Evolutionary conservation across 2,329 filamentous ascomycete species (phyloP).

Genomic region (Conoideocrella luteorostrata): DNA sequence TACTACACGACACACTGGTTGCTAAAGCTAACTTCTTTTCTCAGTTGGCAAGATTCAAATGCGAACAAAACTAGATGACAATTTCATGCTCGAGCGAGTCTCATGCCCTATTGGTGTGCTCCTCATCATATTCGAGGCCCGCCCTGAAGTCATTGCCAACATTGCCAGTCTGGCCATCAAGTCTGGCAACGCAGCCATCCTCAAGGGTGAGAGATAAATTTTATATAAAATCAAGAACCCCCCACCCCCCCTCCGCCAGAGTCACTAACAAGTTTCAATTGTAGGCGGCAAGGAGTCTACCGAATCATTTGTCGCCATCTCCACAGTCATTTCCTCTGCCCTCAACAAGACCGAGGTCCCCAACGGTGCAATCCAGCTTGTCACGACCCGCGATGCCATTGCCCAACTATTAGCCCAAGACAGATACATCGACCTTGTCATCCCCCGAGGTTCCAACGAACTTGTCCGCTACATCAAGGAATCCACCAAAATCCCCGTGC

Average conservation of each 20-base stretch:
- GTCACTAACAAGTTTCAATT: background rate
- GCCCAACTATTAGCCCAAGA: slow-evolving; percentile 82
- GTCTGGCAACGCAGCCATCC: slow-evolving; percentile 91
- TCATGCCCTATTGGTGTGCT: slow-evolving; percentile 96
- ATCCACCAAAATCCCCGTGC: slow-evolving; percentile 86
- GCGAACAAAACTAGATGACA: slow-evolving; percentile 79
- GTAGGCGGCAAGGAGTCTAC: slow-evolving; percentile 90
- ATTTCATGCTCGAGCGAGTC: slow-evolving; percentile 76
- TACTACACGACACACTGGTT: no score
- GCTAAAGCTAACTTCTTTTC: background rate
- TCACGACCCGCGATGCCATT: slow-evolving; percentile 87
- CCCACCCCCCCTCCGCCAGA: background rate
- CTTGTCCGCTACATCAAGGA: slow-evolving; percentile 85
- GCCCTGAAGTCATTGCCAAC: slow-evolving; percentile 96
- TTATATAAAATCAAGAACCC: no score
- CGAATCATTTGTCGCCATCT: slow-evolving; percentile 90
- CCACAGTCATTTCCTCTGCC: slow-evolving; percentile 73
- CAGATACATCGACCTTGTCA: slow-evolving; percentile 86
- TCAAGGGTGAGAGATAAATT: slow-evolving; percentile 65
- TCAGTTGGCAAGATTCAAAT: slow-evolving; percentile 78
- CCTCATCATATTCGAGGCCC: slow-evolving; percentile 95
- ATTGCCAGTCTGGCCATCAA: slow-evolving; percentile 95
- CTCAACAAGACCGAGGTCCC: slow-evolving; percentile 70
- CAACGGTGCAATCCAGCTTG: slow-evolving; percentile 82
- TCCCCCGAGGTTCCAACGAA: slow-evolving; percentile 85